Evolutionary conservation across 163 green algal species (phyloP).

Genomic region (Prototheca stagnorum): DNA sequence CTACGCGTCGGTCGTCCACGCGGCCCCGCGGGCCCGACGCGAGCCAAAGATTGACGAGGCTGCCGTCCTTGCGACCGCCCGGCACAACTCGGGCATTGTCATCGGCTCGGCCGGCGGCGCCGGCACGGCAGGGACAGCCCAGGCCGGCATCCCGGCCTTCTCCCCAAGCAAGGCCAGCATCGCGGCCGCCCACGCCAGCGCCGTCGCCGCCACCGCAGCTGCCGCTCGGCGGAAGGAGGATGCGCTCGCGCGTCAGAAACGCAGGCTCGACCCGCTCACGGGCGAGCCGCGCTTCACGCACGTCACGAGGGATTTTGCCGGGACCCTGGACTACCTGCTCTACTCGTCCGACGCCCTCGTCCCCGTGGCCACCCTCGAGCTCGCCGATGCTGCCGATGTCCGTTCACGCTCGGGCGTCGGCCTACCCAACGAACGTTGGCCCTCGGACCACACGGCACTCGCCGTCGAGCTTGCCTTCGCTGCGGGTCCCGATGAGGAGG

Average conservation of each 20-base stretch:
- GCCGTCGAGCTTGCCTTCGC: conserved; percentile 73
- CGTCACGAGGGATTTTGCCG: conserved; percentile 72
- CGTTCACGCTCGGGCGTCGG: conserved; percentile 28
- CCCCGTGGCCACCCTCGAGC: conserved; percentile 53
- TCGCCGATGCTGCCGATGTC: conserved; percentile 57
- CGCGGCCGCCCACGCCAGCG: too few relatives aligned
- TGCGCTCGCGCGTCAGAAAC: conserved; percentile 37
- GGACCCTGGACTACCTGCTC: conserved; percentile 95
- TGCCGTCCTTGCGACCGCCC: too few relatives aligned
- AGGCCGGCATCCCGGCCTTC: too few relatives aligned
- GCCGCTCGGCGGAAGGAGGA: too few relatives aligned
- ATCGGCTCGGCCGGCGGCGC: too few relatives aligned
- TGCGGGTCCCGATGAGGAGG: background rate
- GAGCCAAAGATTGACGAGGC: too few relatives aligned
- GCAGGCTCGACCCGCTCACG: conserved; percentile 52
- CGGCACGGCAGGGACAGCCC: too few relatives aligned
- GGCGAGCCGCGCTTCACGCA: conserved; percentile 90
- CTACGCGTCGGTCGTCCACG: conserved; percentile 50
- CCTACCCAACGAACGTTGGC: conserved; percentile 78
- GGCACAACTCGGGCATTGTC: too few relatives aligned
- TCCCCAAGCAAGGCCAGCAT: too few relatives aligned
- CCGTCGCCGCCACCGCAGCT: too few relatives aligned
- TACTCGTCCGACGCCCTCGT: conserved; percentile 64
- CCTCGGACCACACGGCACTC: conserved; percentile 77
- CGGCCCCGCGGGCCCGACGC: too few relatives aligned